phyloP scores from a whole-genome alignment of 2,329 filamentous ascomycete genomes.

The Fusarium coicis region DNA sequence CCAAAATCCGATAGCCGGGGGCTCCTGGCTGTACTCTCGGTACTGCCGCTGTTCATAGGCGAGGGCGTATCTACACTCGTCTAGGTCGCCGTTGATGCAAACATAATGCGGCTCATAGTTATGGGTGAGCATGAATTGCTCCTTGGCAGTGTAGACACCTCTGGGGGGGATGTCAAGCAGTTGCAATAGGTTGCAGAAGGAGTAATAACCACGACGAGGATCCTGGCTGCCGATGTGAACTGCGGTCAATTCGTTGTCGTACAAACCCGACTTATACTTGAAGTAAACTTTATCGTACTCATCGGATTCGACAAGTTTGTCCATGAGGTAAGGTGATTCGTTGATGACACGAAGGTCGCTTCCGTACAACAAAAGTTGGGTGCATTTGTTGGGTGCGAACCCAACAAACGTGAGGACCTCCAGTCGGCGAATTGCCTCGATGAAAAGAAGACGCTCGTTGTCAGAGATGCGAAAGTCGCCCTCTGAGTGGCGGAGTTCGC shows the following conservation, averaged over 20 bases:
- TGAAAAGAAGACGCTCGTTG: background rate
- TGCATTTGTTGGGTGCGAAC: background rate
- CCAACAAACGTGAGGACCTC: background rate
- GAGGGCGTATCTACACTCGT: fast-evolving
- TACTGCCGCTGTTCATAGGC: background rate
- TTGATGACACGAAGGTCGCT: background rate
- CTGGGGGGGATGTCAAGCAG: background rate
- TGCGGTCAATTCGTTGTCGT: background rate
- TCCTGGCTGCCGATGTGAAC: background rate
- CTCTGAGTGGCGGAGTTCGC: background rate
- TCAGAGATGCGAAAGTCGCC: background rate
- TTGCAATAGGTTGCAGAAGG: background rate
- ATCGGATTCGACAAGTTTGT: background rate
- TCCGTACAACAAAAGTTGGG: background rate
- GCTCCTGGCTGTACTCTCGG: background rate
- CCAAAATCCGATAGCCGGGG: background rate
- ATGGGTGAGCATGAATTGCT: background rate
- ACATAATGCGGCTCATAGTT: background rate
- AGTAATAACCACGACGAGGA: background rate
- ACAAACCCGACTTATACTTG: background rate
- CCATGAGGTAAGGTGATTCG: fast-evolving
- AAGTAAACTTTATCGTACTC: background rate
- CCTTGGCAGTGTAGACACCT: background rate
- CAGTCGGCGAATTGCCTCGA: background rate
- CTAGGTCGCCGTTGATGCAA: background rate